Percentiles rank a stretch among this genome's conserved stretches.
phyloP scores from a whole-genome alignment of 208 protist genomes.

The Wallacemonas sp. region DNA sequence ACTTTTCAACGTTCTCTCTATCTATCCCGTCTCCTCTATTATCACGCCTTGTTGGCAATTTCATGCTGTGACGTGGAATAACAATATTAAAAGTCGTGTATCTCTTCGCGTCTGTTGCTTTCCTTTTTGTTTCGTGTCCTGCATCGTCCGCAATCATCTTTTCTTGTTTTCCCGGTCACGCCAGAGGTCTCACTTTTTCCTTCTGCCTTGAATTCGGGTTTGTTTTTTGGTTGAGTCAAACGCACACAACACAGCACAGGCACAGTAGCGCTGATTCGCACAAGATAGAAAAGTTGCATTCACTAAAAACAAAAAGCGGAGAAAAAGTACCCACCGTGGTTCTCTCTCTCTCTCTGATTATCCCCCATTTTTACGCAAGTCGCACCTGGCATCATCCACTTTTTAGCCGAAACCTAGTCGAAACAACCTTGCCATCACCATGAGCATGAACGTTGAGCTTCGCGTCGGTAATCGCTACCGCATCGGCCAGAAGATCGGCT shows the following conservation, averaged over 20 bases:
- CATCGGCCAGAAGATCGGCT: constrained; percentile 98
- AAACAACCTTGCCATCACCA: neutral
- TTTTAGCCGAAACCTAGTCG: neutral
- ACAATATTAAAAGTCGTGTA: constrained; percentile 32
- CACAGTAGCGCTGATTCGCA: no score
- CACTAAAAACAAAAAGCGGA: no score
- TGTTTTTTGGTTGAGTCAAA: no score
- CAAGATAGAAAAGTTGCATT: no score
- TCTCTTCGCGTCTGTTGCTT: neutral
- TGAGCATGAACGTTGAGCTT: constrained; percentile 85
- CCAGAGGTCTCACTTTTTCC: neutral
- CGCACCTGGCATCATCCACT: neutral
- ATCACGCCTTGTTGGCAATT: neutral
- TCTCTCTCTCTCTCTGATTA: no score
- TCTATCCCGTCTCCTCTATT: neutral
- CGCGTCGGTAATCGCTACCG: constrained; percentile 96
- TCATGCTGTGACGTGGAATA: constrained; percentile 32
- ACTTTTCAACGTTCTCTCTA: no score
- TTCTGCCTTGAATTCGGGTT: neutral
- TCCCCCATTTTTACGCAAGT: neutral
- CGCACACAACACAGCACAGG: no score
- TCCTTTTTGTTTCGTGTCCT: neutral
- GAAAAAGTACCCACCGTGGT: no score
- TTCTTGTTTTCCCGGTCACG: neutral
- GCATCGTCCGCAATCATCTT: neutral